phyloP scores from a whole-genome alignment of 106 monocot species.

The Phalaenopsis aphrodite region DNA sequence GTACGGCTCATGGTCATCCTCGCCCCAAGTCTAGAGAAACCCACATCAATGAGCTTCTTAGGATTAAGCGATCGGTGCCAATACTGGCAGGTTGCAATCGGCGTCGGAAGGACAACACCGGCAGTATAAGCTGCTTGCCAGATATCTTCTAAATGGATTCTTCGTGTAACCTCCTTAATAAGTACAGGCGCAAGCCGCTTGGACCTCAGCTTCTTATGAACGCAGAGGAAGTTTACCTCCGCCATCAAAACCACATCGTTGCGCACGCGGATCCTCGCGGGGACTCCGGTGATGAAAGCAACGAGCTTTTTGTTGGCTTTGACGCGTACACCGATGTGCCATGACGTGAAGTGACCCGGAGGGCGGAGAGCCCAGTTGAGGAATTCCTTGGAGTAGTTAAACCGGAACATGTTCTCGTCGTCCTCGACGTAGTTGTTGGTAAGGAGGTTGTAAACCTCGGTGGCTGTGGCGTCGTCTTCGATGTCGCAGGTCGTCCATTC shows the following conservation, averaged over 20 bases:
- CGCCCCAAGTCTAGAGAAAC: conserved; percentile 57
- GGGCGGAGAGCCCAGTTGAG: conserved; percentile 82
- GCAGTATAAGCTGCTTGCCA: conserved; percentile 88
- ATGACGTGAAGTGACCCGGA: conserved; percentile 51
- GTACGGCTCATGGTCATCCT: conserved; percentile 84
- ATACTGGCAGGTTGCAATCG: conserved; percentile 60
- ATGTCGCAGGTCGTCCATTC: conserved; percentile 85
- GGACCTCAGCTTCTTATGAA: conserved; percentile 77
- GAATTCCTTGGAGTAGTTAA: conserved; percentile 79
- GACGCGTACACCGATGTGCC: conserved; percentile 88
- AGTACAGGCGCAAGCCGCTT: conserved; percentile 77
- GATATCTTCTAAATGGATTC: conserved; percentile 64
- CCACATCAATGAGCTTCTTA: conserved; percentile 76
- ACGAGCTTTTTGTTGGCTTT: conserved; percentile 63
- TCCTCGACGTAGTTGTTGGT: conserved; percentile 82
- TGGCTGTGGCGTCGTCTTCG: conserved; percentile 34
- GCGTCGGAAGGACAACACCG: conserved; percentile 65
- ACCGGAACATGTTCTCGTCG: conserved; percentile 92
- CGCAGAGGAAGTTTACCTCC: conserved; percentile 76
- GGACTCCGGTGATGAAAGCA: conserved; percentile 82
- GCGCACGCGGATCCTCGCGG: conserved; percentile 54
- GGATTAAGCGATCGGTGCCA: conserved; percentile 80
- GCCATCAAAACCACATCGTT: conserved; percentile 54
- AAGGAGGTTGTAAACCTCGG: conserved; percentile 72
- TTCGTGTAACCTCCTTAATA: conserved; percentile 67